phyloP scores from a whole-genome alignment of 345 rosid species.

The Eutrema japonicum region DNA sequence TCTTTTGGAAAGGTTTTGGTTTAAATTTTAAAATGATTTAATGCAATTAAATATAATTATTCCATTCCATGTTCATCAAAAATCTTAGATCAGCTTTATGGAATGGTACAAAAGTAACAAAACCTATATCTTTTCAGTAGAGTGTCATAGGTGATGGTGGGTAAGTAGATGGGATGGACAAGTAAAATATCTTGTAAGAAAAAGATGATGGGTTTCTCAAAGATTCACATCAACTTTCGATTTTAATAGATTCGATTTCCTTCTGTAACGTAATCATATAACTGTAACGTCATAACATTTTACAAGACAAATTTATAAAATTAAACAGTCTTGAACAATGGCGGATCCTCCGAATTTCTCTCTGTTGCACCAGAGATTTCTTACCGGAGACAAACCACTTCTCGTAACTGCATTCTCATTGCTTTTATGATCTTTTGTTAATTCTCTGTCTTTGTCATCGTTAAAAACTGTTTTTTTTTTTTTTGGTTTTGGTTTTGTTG shows the following conservation, averaged over 20 bases:
- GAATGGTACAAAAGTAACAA: background rate
- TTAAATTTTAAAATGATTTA: background rate
- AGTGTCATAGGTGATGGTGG: background rate
- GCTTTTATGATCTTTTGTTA: background rate
- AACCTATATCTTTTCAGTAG: background rate
- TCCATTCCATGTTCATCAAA: background rate
- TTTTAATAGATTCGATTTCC: background rate
- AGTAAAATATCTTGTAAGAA: background rate
- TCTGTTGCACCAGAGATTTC: slow-evolving; percentile 2
- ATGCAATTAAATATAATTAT: background rate
- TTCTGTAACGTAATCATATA: slow-evolving; percentile 10
- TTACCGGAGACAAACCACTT: slow-evolving; percentile 26
- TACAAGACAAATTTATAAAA: too few species aligned
- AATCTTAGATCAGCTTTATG: background rate
- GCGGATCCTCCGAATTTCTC: background rate
- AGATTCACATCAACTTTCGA: slow-evolving; percentile 8
- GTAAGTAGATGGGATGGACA: too few species aligned
- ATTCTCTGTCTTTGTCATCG: background rate
- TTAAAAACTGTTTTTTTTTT: background rate
- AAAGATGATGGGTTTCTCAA: slow-evolving; percentile 15
- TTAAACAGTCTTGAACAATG: too few species aligned
- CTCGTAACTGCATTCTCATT: slow-evolving; percentile 23
- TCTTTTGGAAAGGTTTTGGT: background rate
- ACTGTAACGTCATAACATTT: background rate
- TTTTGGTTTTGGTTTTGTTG: background rate